Percentiles rank a stretch among this genome's conserved stretches.
Conservation (phyloP, 352 stramenopile genomes). For the Blastocystis sp. region DNA sequence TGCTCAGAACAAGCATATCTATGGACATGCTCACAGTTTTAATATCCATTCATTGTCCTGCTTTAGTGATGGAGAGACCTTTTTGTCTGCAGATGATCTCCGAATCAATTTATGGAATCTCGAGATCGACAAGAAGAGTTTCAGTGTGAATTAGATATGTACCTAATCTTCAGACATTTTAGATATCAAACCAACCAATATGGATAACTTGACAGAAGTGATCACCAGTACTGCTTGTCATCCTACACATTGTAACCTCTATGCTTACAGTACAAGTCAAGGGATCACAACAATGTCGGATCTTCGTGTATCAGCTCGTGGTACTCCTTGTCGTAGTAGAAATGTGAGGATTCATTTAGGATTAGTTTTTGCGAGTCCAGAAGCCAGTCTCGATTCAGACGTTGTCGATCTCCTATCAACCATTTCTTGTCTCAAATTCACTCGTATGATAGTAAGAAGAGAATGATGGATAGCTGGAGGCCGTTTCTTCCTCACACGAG, state of each 20-base stretch:
- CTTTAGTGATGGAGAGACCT: constrained; percentile 86
- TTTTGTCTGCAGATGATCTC: constrained; percentile 87
- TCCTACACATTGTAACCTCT: constrained; percentile 82
- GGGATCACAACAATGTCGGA: constrained; percentile 84
- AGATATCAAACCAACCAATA: constrained; percentile 89
- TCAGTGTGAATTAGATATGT: constrained; percentile 70
- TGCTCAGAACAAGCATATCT: constrained; percentile 46
- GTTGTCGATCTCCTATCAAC: constrained; percentile 90
- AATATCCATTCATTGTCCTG: constrained; percentile 90
- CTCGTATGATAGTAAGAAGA: constrained; percentile 63
- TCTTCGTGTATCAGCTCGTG: constrained; percentile 80
- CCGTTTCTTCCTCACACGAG: constrained; percentile 83
- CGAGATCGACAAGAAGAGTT: constrained; percentile 78
- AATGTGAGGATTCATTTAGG: not conserved
- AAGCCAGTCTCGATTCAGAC: constrained; percentile 63
- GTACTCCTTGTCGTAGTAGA: constrained; percentile 71
- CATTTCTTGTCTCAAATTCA: constrained; percentile 86
- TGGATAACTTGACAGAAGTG: constrained; percentile 90
- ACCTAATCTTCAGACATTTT: constrained; percentile 76
- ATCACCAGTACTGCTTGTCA: constrained; percentile 87
- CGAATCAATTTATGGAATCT: constrained; percentile 89
- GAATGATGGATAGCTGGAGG: constrained; percentile 69
- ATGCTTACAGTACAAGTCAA: constrained; percentile 86
- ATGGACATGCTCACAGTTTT: constrained; percentile 85
- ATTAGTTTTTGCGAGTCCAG: constrained; percentile 40